Evolutionary conservation across 2,329 filamentous ascomycete genomes (phyloP), one percentile per base, ranked within the genome.

Genomic region (Cercospora brassicicola): DNA sequence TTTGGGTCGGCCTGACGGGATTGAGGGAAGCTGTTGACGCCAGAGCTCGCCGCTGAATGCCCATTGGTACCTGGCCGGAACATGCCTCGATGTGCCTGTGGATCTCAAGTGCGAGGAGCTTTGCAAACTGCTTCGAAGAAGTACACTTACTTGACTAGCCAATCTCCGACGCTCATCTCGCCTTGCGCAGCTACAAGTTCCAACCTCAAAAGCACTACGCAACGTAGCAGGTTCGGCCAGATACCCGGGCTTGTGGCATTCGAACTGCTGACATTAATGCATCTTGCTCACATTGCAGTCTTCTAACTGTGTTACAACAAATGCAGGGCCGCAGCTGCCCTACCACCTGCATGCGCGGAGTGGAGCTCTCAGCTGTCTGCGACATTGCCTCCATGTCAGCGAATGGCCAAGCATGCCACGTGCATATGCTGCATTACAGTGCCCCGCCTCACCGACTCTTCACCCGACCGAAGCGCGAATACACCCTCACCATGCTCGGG

Each of bases 1-100:
- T 96, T 18, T 91, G 91, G 81, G 87, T 95, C 76, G 91, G 89
- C 0, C 78, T 96, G 77, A 90, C 89, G 75, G 87, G 88, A 1
- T 76, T 95, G 76, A 86, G 89, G 75, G 84, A 67, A 11, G 56
- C 77, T 1, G 72, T 79, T n/a, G 74, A 75, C 59, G 67, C 67
- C 26, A 74, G 77, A 62, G 68, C 65, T 59, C 45, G 28, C 33
- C 65, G 63, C 45, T 67, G 53, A 68, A 66, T 20, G 62, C 65
- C 67, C 66, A 31, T 36, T 66, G 55, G 59, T 64, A 56, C 64
- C 68, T 67, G 56, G 60, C 67, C 23, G 28, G 56, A 45, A 55
- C 65, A 65, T 67, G 64, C 55, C 45, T 51, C 20, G 45, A 59
- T 36, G 60, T 62, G 51, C 20, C 33, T 36, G 42, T 51, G 69